phyloP scores from a whole-genome alignment of 306 rosid species.

The Lathyrus aphaca region DNA sequence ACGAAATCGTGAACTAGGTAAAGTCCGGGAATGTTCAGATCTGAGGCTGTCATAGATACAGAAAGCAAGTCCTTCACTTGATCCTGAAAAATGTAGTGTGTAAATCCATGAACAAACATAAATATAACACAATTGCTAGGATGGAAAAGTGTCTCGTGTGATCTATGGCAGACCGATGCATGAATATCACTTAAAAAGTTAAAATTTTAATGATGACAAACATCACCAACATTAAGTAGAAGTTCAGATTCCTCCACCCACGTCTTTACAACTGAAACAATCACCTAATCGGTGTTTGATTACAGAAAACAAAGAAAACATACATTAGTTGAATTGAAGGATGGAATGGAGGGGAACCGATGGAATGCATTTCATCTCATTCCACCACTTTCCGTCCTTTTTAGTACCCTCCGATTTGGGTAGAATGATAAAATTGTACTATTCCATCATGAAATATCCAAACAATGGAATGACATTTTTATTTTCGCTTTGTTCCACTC shows the following conservation, averaged over 20 bases:
- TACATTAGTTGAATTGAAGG: not conserved
- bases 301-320: not conserved
- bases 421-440: too few species aligned
- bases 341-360: too few species aligned
- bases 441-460: too few species aligned
- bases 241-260: not conserved
- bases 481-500: too few species aligned
- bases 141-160: not conserved
- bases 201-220: not conserved
- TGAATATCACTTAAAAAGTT: not conserved
- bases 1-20: slow-evolving; percentile 77
- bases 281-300: not conserved
- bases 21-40: slow-evolving; percentile 77
- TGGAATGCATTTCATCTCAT: too few species aligned
- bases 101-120: slow-evolving; percentile 31
- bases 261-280: not conserved
- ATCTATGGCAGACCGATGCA: not conserved
- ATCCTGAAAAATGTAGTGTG: slow-evolving; percentile 41
- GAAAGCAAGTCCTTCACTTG: slow-evolving; percentile 54
- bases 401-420: too few species aligned
- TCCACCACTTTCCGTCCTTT: too few species aligned
- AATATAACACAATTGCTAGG: not conserved
- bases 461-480: too few species aligned
- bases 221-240: not conserved
- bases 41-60: slow-evolving; percentile 68